Percentiles rank a stretch among this genome's conserved stretches.
Conservation (phyloP, 2,329 filamentous ascomycete genomes). For the Dendryphion nanum region DNA sequence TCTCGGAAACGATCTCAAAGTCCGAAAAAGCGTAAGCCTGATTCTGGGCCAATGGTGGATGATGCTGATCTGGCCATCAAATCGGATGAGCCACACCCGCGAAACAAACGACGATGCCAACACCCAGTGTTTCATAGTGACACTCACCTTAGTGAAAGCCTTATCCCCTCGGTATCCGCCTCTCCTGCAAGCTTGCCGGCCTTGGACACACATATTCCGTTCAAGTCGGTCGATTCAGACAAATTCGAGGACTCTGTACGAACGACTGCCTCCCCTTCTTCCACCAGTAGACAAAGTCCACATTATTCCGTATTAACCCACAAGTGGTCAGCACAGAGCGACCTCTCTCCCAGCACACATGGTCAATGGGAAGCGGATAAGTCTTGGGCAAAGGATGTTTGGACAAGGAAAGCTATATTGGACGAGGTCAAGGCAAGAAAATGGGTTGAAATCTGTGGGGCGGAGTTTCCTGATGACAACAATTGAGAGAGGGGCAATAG, state of each 20-base stretch:
- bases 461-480: background rate
- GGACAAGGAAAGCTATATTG: background rate
- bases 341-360: background rate
- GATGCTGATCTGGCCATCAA: no score
- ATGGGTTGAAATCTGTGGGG: background rate
- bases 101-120: no score
- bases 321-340: background rate
- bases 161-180: no score
- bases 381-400: background rate
- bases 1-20: constrained; percentile 4
- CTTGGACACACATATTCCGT: no score
- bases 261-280: background rate
- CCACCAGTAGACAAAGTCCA: background rate
- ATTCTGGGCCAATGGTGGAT: no score
- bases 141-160: no score
- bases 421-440: background rate
- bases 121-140: no score
- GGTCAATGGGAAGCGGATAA: background rate
- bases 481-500: no score
- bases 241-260: background rate
- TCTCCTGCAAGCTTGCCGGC: no score
- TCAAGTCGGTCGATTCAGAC: no score
- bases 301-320: background rate
- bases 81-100: no score
- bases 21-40: constrained; percentile 2